Percentiles rank a stretch among this genome's conserved stretches.
Evolutionary conservation across 257 asterid species (phyloP).

Genomic region (Solanum lignicaule): DNA sequence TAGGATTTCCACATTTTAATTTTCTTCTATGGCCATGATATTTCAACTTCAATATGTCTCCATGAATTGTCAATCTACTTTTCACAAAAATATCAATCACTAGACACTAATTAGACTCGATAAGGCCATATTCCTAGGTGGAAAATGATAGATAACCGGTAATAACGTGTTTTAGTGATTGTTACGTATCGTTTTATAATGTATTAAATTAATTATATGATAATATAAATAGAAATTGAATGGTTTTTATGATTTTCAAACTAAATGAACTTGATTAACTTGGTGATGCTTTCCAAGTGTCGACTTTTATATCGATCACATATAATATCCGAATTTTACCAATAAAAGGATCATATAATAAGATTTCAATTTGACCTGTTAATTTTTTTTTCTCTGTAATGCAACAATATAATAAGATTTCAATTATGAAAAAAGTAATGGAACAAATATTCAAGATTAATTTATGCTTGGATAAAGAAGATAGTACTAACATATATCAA

Average conservation of each 20-base stretch:
- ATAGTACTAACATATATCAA: background rate
- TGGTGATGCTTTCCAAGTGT: background rate
- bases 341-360: background rate
- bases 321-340: background rate
- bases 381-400: background rate
- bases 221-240: background rate
- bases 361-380: background rate
- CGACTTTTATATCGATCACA: background rate
- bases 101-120: background rate
- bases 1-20: conserved; percentile 16
- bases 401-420: background rate
- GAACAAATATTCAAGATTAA: background rate
- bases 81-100: background rate
- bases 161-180: background rate
- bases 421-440: background rate
- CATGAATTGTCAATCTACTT: background rate
- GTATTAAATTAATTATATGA: background rate
- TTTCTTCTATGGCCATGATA: background rate
- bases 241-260: background rate
- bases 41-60: background rate
- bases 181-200: background rate
- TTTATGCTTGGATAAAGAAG: background rate
- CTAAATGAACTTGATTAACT: background rate
- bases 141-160: background rate
- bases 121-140: background rate